Conservation (phyloP, 148 eudicot species). For the Heliamphora exappendiculata region DNA sequence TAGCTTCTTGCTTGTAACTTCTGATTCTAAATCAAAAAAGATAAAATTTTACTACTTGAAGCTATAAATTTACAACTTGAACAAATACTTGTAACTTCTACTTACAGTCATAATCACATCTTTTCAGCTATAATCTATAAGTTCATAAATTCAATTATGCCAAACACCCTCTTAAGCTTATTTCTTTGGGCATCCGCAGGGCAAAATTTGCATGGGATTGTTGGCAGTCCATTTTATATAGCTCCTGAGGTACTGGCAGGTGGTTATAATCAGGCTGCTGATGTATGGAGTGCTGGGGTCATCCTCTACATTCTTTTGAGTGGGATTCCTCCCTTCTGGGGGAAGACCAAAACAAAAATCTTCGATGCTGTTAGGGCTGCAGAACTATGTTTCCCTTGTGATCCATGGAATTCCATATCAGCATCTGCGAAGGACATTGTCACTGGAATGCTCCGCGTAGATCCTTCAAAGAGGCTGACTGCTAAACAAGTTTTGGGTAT, state of each 20-base stretch:
- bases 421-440: constrained; percentile 62
- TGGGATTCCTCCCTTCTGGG: constrained; percentile 87
- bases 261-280: constrained; percentile 75
- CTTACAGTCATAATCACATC: no score
- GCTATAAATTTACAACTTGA: no score
- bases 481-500: constrained; percentile 58
- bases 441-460: constrained; percentile 56
- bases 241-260: constrained; percentile 88
- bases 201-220: constrained; percentile 63
- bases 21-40: no score
- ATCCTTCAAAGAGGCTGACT: constrained; percentile 56
- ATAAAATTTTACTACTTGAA: no score
- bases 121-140: no score
- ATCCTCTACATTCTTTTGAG: constrained; percentile 81
- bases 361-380: constrained; percentile 83
- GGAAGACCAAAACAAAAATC: constrained; percentile 64
- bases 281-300: constrained; percentile 91
- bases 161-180: no score
- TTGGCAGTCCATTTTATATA: constrained; percentile 87
- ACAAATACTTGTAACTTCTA: no score
- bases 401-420: constrained; percentile 57
- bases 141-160: no score
- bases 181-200: constrained; percentile 42
- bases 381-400: constrained; percentile 60
- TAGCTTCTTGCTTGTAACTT: no score